These are phyloP conservation scores for Fusarium sp. DNA, from an alignment of 2,329 filamentous ascomycete genomes.

Conservation along the genomic window DNA sequence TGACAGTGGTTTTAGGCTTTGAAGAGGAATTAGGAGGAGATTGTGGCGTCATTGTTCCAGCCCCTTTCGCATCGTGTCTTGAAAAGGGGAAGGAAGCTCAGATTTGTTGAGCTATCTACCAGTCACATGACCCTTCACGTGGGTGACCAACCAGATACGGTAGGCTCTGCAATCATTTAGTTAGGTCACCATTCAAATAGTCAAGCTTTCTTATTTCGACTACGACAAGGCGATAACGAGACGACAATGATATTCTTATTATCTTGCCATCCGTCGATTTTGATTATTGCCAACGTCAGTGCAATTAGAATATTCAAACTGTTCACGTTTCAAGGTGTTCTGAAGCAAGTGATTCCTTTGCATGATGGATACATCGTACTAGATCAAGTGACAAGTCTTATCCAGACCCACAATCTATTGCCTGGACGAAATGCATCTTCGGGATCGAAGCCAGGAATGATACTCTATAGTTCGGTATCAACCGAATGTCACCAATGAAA, in stretches of 20 bases:
- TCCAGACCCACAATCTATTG: too few species aligned
- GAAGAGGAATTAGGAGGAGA: neutral
- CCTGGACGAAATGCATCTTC: too few species aligned
- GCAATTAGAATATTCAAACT: neutral
- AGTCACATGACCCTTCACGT: conserved; percentile 30
- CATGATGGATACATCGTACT: neutral
- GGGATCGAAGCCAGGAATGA: too few species aligned
- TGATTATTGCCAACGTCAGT: neutral
- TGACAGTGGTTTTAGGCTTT: neutral
- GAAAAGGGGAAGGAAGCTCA: conserved; percentile 25
- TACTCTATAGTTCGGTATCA: too few species aligned
- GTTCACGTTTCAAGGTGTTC: conserved; percentile 1
- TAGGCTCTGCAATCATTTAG: too few species aligned
- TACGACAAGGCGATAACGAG: neutral
- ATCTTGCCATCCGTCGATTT: neutral
- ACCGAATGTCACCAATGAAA: too few species aligned
- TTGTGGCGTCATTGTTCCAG: conserved; percentile 37
- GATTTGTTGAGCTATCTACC: neutral
- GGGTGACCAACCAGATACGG: neutral
- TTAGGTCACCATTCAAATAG: neutral
- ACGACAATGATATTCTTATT: neutral
- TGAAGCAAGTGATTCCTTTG: neutral
- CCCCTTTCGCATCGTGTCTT: conserved; percentile 16
- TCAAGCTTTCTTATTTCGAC: too few species aligned
- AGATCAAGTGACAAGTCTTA: too few species aligned